These are phyloP conservation scores for Mortierella sp. DNA, from an alignment of 371 early-diverging fungal genomes.

Conservation along the genomic window DNA sequence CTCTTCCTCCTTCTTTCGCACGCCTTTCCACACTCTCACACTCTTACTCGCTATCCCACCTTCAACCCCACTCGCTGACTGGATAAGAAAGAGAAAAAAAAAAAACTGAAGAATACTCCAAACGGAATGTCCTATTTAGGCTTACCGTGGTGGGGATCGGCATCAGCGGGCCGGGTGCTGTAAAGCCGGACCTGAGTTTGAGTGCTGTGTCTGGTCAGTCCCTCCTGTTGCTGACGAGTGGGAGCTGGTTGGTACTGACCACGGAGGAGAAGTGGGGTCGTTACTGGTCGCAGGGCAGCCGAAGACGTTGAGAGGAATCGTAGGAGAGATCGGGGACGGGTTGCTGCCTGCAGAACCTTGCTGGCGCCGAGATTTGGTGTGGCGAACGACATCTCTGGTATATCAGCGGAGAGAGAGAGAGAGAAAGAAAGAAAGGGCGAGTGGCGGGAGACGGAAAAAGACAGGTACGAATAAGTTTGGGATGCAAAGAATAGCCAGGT, in stretches of 20 bases:
- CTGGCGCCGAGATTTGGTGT: conserved; percentile 32
- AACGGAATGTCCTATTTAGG: conserved; percentile 21
- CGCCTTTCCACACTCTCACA: conserved; percentile 5
- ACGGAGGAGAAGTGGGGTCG: conserved; percentile 19
- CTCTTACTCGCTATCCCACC: not conserved
- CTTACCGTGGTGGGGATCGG: conserved; percentile 50
- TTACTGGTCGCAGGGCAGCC: conserved; percentile 17
- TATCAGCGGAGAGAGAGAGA: conserved; percentile 1
- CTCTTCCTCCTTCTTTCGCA: not conserved
- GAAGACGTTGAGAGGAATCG: not conserved
- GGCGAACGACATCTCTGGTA: conserved; percentile 14
- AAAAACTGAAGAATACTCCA: too few species aligned
- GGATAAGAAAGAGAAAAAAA: too few species aligned
- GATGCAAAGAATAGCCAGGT: too few species aligned
- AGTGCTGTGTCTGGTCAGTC: not conserved
- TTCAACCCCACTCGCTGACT: too few species aligned
- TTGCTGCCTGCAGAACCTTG: conserved; percentile 13
- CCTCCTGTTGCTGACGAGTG: conserved; percentile 11
- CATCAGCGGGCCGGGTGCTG: conserved; percentile 47
- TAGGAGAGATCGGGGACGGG: not conserved
- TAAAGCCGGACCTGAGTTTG: conserved; percentile 36
- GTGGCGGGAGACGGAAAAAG: not conserved
- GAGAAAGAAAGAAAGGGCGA: not conserved
- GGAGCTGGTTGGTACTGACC: conserved; percentile 3
- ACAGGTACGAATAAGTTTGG: not conserved